Evolutionary conservation across 768 basidiomycete genomes (phyloP), one percentile per base, ranked within the genome.

Genomic region (Pleurotus sapidus): DNA sequence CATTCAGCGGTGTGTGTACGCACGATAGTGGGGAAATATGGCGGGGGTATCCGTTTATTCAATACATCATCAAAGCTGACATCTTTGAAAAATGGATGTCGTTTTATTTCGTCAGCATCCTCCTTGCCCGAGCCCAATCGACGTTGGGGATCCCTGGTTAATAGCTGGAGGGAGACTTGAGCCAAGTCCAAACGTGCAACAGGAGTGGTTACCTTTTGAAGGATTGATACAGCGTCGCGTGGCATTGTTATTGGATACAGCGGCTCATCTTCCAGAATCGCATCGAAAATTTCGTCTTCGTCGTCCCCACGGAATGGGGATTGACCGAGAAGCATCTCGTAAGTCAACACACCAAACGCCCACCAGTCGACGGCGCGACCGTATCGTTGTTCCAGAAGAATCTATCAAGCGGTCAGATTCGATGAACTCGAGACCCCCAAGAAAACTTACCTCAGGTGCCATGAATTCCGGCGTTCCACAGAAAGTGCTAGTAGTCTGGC

Each of bases 381-480:
- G 65, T 99, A 99, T 47, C 95, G 91, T 75, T 98, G 97, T 74
- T 99, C 97, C n/a, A 98, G 83, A 54, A 99, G 80, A 71, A 99
- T 99, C 95, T 98, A 60, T 5, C 25, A 20, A 8, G 57, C 11
- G 17, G n/a, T 18, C 9, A 25, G 38, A 46, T 0, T 30, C 34
- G 45, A 18, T 15, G 23, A 30, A 46, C 9, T 18, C 20, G 46
- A 46, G 20, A n/a, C 50, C 17, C 23, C 20, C 6, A 42, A n/a
- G 11, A 23, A 9, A 37, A 61, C 80, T 40, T 59, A 95, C 96
- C 83, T 99, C 97, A 3, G 97, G 97, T 18, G 97, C 97, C 97
- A 99, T 98, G 73, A 98, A 98, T 70, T 99, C 97, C 0, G 97
- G 97, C 15, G 97, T 99, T 53, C 97, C 97, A 74, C 97, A 99